Evolutionary conservation across 257 asterid genomes (phyloP), one percentile per base, ranked within the genome.

Genomic region (Nicotiana sylvestris): DNA sequence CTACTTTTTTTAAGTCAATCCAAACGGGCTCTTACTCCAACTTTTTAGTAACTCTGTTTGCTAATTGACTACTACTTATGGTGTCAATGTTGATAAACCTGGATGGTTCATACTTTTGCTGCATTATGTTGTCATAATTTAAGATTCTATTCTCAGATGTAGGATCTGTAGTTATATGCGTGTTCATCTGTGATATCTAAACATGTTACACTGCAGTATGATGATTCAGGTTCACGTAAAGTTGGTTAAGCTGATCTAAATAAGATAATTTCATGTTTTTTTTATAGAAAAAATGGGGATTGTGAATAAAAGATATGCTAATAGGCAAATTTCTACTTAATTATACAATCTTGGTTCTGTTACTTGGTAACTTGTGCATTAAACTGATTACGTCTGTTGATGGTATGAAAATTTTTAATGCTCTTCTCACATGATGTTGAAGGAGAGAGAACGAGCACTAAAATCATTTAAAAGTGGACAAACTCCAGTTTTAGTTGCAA

Each of bases 381-480:
- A 18, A 18, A 58, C n/a, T 69, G 57, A 69, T 69, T 49, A 16
- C 1, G 11, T 69, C 21, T 15, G 33, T 72, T 39, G 8, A 25
- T n/a, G 6, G 51, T 72, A 5, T 72, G 15, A 13, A 72, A 39
- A 72, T 18, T 11, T 72, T 76, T 76, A 30, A 8, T 80, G 12
- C 25, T 16, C 17, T 68, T 66, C 39, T 27, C 11, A 35, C 66
- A 61, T 74, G 66, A 39, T 15, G 49, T 78, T 83, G 88, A 81
- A 93, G 98, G 97, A 93, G 82, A 84, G 98, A 60, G 98, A 93
- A 77, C 82, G 91, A 1, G 95, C 95, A 0, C 33, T 93, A 83
- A 87, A 72, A 84, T 91, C 89, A 46, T 93, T 93, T 82, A 89
- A 85, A 83, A 85, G 62, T 25, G 98, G 98, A 6, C 83, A 11